These are phyloP conservation scores for Fusarium xylarioides DNA, from an alignment of 2,329 filamentous ascomycete species.

Conservation along the genomic window DNA sequence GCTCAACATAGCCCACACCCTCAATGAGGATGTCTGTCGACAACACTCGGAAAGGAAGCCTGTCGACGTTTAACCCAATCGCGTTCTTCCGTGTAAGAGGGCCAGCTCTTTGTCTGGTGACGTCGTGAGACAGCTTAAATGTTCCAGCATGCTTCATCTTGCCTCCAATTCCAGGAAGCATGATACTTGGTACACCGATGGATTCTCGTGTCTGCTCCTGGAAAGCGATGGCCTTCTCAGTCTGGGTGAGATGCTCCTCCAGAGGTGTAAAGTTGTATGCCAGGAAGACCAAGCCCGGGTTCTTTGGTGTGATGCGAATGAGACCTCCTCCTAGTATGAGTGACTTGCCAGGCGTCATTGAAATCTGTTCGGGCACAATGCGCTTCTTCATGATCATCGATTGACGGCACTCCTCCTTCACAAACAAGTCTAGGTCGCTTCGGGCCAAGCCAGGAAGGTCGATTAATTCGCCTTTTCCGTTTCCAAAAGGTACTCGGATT, in stretches of 20 bases:
- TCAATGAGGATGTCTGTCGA: slow-evolving; percentile 88
- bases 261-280: slow-evolving; percentile 90
- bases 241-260: slow-evolving; percentile 77
- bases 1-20: slow-evolving; percentile 91
- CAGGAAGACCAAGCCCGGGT: slow-evolving; percentile 71
- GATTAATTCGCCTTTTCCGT: slow-evolving; percentile 87
- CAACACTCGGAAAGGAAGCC: slow-evolving; percentile 81
- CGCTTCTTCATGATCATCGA: slow-evolving; percentile 82
- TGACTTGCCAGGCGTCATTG: slow-evolving; percentile 79
- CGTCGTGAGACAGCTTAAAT: slow-evolving; percentile 81
- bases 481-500: slow-evolving; percentile 90
- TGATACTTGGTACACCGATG: slow-evolving; percentile 70
- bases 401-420: slow-evolving; percentile 70
- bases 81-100: slow-evolving; percentile 73
- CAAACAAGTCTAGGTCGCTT: slow-evolving; percentile 74
- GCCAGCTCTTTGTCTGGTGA: slow-evolving; percentile 81
- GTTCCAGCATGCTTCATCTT: slow-evolving; percentile 75
- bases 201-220: slow-evolving; percentile 69
- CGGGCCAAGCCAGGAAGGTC: slow-evolving; percentile 89
- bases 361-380: slow-evolving; percentile 75
- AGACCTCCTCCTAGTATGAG: slow-evolving; percentile 82
- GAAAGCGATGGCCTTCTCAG: slow-evolving; percentile 79
- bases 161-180: slow-evolving; percentile 64
- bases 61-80: slow-evolving; percentile 69
- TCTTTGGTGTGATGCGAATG: slow-evolving; percentile 82